Conservation (phyloP, 2,329 filamentous ascomycete genomes). For the Exophiala xenobiotica region DNA sequence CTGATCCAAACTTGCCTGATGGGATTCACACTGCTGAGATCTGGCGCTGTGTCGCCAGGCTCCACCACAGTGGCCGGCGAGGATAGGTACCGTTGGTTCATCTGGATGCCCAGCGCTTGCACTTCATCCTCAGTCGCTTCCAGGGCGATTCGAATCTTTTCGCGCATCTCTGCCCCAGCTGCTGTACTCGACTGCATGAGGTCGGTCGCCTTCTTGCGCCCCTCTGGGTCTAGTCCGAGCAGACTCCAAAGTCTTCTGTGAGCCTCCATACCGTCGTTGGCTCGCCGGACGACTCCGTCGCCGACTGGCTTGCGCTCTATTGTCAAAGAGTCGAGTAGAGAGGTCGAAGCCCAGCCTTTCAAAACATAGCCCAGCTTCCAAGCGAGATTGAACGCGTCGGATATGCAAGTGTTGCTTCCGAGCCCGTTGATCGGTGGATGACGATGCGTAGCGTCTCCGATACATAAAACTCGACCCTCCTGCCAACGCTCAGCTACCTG, state of each 20-base stretch:
- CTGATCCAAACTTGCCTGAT: background rate
- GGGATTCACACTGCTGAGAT: background rate
- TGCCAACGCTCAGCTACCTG: slow-evolving; percentile 1
- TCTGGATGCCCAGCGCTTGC: slow-evolving; percentile 55
- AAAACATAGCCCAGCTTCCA: slow-evolving; percentile 37
- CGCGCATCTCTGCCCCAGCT: background rate
- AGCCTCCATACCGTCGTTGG: slow-evolving; percentile 15
- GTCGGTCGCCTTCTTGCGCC: slow-evolving; percentile 35
- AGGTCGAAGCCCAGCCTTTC: slow-evolving; percentile 33
- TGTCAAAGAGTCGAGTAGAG: slow-evolving; percentile 11
- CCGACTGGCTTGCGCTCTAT: background rate
- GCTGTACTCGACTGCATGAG: background rate
- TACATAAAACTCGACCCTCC: slow-evolving; percentile 3
- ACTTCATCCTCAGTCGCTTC: slow-evolving; percentile 37
- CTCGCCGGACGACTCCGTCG: slow-evolving; percentile 10
- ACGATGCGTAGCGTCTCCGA: slow-evolving; percentile 38
- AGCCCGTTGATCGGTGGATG: slow-evolving; percentile 37
- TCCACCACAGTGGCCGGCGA: slow-evolving; percentile 30
- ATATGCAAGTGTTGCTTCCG: slow-evolving; percentile 38
- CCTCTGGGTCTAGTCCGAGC: slow-evolving; percentile 9
- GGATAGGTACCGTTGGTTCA: slow-evolving; percentile 55
- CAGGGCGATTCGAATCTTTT: background rate
- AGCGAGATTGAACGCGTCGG: slow-evolving; percentile 37
- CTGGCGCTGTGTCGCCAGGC: background rate
- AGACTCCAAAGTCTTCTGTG: slow-evolving; percentile 3